These are phyloP conservation scores for Fusarium avenaceum DNA, from an alignment of 2,329 filamentous ascomycete species.

Conservation along the genomic window DNA sequence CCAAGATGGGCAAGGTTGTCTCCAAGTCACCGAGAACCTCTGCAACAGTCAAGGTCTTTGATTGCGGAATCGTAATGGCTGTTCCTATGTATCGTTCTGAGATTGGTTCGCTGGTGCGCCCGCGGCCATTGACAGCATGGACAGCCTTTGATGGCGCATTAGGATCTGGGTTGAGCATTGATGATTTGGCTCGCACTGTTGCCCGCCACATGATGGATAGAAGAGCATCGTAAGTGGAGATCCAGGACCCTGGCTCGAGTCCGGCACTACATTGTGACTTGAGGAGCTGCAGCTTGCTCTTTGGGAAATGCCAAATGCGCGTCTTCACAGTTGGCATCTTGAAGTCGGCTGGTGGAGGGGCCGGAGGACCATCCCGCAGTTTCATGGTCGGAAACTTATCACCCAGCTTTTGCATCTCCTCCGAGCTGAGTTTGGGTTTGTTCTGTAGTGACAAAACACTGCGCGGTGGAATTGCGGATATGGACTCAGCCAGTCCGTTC, in stretches of 20 bases:
- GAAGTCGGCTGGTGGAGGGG: conserved; percentile 23
- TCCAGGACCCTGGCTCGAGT: conserved; percentile 8
- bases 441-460: background rate
- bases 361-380: conserved; percentile 17
- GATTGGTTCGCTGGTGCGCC: conserved; percentile 3
- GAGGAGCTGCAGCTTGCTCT: conserved; percentile 10
- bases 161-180: conserved; percentile 14
- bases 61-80: conserved; percentile 14
- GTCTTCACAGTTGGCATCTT: conserved; percentile 25
- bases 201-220: conserved; percentile 29
- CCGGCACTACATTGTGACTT: conserved; percentile 7
- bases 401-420: conserved; percentile 4
- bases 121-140: conserved; percentile 30
- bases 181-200: conserved; percentile 17
- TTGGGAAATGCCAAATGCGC: conserved; percentile 31
- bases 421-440: background rate
- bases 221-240: conserved; percentile 33
- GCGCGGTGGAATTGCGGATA: background rate
- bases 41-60: conserved; percentile 4
- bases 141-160: conserved; percentile 16
- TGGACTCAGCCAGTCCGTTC: background rate
- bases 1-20: conserved; percentile 1
- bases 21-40: conserved; percentile 11
- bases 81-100: conserved; percentile 25
- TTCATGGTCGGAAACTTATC: conserved; percentile 12